Conservation (phyloP, 2,329 filamentous ascomycete genomes). For the Aspergillus costaricaensis region DNA sequence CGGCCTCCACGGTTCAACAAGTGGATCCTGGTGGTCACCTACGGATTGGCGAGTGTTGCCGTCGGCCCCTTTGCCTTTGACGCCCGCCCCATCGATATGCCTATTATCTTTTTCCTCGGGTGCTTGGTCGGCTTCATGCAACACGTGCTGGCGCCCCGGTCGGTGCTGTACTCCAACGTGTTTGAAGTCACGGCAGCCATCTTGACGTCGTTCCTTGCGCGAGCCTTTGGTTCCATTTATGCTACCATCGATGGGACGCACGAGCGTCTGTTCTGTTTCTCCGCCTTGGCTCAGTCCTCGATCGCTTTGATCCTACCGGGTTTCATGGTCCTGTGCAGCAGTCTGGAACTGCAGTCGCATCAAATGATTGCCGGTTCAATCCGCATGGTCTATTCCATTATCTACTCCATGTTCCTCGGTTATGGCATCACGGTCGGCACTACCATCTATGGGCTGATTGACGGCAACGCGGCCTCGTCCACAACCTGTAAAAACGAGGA, state of each 20-base stretch:
- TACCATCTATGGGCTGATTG: constrained; percentile 63
- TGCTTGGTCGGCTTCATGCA: constrained; percentile 72
- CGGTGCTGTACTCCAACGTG: constrained; percentile 65
- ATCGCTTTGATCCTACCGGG: constrained; percentile 75
- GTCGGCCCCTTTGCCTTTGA: constrained; percentile 79
- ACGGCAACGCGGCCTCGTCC: constrained; percentile 54
- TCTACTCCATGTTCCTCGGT: constrained; percentile 71
- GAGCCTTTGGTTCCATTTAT: constrained; percentile 65
- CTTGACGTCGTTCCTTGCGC: constrained; percentile 66
- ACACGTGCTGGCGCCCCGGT: constrained; percentile 71
- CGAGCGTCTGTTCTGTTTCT: constrained; percentile 64
- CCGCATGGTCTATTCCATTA: constrained; percentile 72
- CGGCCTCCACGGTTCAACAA: constrained; percentile 56
- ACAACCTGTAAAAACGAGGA: constrained; percentile 42
- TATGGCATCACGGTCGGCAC: constrained; percentile 72
- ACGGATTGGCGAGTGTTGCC: constrained; percentile 71
- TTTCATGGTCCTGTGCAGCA: constrained; percentile 62
- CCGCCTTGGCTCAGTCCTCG: constrained; percentile 69
- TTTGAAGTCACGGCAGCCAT: constrained; percentile 65
- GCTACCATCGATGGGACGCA: constrained; percentile 29
- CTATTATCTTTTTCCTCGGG: constrained; percentile 73
- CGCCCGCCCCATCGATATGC: constrained; percentile 74
- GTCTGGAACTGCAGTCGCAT: constrained; percentile 68
- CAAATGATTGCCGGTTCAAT: constrained; percentile 71
- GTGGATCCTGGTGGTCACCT: constrained; percentile 62